Evolutionary conservation across 768 basidiomycete species (phyloP).

Genomic region (Lactarius hatsudake): DNA sequence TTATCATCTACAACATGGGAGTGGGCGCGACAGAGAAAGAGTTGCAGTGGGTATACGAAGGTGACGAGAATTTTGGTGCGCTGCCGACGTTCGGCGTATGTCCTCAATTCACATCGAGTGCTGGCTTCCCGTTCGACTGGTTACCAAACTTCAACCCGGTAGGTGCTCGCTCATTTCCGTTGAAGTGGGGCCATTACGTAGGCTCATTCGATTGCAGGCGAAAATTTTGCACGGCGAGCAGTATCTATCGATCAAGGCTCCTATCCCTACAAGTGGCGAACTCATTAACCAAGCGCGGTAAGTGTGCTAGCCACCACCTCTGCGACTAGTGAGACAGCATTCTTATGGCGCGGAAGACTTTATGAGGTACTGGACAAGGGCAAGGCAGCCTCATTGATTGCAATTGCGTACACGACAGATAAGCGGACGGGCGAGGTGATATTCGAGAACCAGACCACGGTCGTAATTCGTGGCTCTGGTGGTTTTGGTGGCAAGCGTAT

Average conservation of each 20-base stretch:
- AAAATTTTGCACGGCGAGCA: slow-evolving; percentile 99
- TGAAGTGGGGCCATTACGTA: slow-evolving; percentile 7
- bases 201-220: slow-evolving; percentile 48
- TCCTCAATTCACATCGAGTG: slow-evolving; percentile 80
- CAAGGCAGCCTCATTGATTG: slow-evolving; percentile 89
- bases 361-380: slow-evolving; percentile 87
- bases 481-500: slow-evolving; percentile 91
- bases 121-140: slow-evolving; percentile 72
- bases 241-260: slow-evolving; percentile 81
- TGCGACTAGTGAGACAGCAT: background rate
- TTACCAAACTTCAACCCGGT: slow-evolving; percentile 95
- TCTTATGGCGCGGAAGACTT: slow-evolving; percentile 42
- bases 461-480: slow-evolving; percentile 92
- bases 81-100: slow-evolving; percentile 95
- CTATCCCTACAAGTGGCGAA: slow-evolving; percentile 82
- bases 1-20: slow-evolving; percentile 94
- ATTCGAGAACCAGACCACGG: slow-evolving; percentile 89
- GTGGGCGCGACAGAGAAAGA: slow-evolving; percentile 93
- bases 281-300: slow-evolving; percentile 73
- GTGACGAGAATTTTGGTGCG: slow-evolving; percentile 78
- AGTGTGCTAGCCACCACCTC: slow-evolving; percentile 26
- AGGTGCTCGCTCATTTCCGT: slow-evolving; percentile 31
- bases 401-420: slow-evolving; percentile 76
- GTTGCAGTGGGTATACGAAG: slow-evolving; percentile 88
- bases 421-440: slow-evolving; percentile 72